Evolutionary conservation across 2,329 filamentous ascomycete genomes (phyloP).

Genomic region (Microthyrium microscopicum): DNA sequence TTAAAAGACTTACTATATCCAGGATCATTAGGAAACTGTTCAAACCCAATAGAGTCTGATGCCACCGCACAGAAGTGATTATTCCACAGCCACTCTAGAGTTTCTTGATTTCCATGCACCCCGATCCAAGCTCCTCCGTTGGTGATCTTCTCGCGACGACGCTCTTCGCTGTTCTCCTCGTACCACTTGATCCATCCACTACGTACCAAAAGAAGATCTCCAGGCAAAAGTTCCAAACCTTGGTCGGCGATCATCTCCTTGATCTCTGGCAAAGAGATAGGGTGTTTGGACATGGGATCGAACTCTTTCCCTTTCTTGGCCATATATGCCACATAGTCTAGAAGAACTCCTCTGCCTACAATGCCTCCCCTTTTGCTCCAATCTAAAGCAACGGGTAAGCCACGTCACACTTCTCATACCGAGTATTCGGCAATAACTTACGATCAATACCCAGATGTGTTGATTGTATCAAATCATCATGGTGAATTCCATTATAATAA

Average conservation of each 20-base stretch:
- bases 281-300: constrained; percentile 18
- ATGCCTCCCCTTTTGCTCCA: constrained; percentile 39
- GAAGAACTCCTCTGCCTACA: constrained; percentile 36
- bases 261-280: constrained; percentile 23
- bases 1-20: constrained; percentile 1
- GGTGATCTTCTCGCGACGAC: constrained; percentile 20
- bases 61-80: constrained; percentile 21
- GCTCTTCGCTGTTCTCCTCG: constrained; percentile 22
- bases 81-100: constrained; percentile 20
- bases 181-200: constrained; percentile 28
- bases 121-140: constrained; percentile 28
- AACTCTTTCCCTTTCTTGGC: constrained; percentile 17
- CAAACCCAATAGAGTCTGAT: constrained; percentile 22
- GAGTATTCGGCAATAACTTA: constrained; percentile 1
- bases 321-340: constrained; percentile 36
- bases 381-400: constrained; percentile 15
- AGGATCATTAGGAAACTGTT: constrained; percentile 18
- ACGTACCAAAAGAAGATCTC: constrained; percentile 36
- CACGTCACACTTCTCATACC: background rate
- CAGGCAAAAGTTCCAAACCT: constrained; percentile 36
- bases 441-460: constrained; percentile 10
- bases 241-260: constrained; percentile 28
- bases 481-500: constrained; percentile 17
- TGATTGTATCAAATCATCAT: constrained; percentile 13
- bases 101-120: constrained; percentile 21